Conservation (phyloP, 2,329 filamentous ascomycete species). For the Penicillium frequentans region DNA sequence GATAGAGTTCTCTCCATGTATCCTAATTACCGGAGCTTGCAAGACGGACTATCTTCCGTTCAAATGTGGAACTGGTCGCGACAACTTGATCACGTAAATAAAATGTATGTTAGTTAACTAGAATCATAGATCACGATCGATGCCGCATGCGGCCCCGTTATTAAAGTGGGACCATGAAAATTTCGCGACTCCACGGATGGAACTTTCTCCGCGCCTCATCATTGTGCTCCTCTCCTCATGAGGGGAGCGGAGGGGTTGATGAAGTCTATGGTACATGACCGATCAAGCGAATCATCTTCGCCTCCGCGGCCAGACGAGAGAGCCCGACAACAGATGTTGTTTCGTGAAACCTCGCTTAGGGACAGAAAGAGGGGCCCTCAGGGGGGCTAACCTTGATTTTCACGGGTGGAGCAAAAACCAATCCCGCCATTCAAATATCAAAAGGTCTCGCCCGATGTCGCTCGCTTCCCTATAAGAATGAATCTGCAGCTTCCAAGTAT, state of each 20-base stretch:
- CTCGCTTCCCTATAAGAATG: neutral
- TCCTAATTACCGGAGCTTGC: no score
- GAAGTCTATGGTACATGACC: no score
- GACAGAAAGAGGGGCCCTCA: neutral
- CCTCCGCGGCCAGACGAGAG: neutral
- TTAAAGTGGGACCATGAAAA: neutral
- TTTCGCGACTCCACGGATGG: neutral
- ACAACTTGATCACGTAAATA: no score
- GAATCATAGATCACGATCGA: no score
- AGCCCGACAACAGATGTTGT: neutral
- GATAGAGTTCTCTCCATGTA: no score
- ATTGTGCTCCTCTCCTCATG: neutral
- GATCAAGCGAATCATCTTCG: neutral
- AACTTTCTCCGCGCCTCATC: neutral
- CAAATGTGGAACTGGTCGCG: no score
- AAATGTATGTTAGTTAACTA: no score
- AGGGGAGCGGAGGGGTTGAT: neutral
- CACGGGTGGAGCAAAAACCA: neutral
- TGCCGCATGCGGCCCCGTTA: neutral
- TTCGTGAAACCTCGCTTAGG: neutral
- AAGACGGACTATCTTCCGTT: no score
- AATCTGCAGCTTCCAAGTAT: neutral
- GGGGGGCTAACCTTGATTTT: neutral
- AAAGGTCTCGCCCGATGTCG: neutral
- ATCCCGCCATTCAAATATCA: neutral